Evolutionary conservation across 306 rosid genomes (phyloP), one percentile per base, ranked within the genome.

Genomic region (Sphenostylis stenocarpa): DNA sequence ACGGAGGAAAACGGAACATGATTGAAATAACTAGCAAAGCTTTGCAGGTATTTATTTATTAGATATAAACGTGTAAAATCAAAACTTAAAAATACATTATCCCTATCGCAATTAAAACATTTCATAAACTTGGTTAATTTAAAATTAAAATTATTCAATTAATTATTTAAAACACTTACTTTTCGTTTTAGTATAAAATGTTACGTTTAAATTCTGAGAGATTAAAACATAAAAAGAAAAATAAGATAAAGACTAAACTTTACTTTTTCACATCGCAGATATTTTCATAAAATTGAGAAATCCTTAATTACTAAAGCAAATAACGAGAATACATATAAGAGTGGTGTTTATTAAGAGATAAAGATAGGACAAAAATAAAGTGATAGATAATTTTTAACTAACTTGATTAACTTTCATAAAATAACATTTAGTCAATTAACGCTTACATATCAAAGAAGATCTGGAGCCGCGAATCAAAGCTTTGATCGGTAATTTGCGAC

Each of bases 391-490:
- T 21, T 62, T 44, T 72, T 12, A 72, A 74, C 76, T 72, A 80
- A 73, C 77, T 21, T 41, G 55, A 38, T 69, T 58, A 6, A 69
- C 55, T 41, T 67, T 64, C 43, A 38, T 3, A 49, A 66, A 52
- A 45, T 45, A 26, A 61, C 1, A 71, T 12, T 58, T 65, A 56
- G 66, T 61, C 70, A 63, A 71, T 79, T 62, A 74, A 62, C 24
- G 45, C 52, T 51, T 87, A 93, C 98, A 93, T 93, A 87, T 93
- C 98, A 83, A 93, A 93, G 87, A 93, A 93, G 83, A 93, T 90
- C 87, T 93, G 98, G 3, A 93, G 96, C 31, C 97, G 77, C 19
- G 98, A 93, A 79, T 93, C 98, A 64, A 93, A 93, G 82, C 98
- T 93, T 69, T 91, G 96, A 86, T 93, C 98, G 23, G 97, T 73